Evolutionary conservation across 1,284 basidiomycete species (phyloP).

Genomic region (Lignosus rhinocerotis): DNA sequence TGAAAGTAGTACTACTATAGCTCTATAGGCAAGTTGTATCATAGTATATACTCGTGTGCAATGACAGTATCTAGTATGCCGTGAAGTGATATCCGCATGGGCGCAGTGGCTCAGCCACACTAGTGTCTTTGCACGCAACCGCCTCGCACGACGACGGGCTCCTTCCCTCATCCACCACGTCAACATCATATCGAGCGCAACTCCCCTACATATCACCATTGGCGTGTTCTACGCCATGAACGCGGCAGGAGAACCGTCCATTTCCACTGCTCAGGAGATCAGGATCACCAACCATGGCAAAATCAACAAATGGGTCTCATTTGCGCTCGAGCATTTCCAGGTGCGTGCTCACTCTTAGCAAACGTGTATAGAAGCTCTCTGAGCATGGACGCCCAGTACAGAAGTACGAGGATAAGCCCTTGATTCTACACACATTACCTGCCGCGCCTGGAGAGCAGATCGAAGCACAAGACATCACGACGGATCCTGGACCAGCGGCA

Average conservation of each 20-base stretch:
- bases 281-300: slow-evolving; percentile 69
- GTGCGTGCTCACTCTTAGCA: slow-evolving; percentile 36
- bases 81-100: not conserved
- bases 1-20: too few relatives aligned
- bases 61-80: too few relatives aligned
- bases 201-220: not conserved
- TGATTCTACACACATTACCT: slow-evolving; percentile 73
- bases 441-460: slow-evolving; percentile 11
- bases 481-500: not conserved
- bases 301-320: slow-evolving; percentile 60
- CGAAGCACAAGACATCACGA: not conserved
- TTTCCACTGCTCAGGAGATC: slow-evolving; percentile 37
- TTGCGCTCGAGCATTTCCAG: slow-evolving; percentile 62
- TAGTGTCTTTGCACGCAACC: slow-evolving; percentile 1
- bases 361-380: not conserved
- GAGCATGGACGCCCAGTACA: slow-evolving; percentile 30
- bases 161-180: not conserved
- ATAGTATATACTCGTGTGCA: not conserved
- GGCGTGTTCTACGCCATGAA: not conserved
- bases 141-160: not conserved
- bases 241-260: slow-evolving; percentile 8
- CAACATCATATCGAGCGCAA: not conserved
- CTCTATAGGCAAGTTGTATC: not conserved
- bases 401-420: slow-evolving; percentile 54
- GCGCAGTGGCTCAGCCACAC: not conserved